Base-by-base conservation (phyloP, 2,329 filamentous ascomycete species). In the Didymella lethalis region DNA sequence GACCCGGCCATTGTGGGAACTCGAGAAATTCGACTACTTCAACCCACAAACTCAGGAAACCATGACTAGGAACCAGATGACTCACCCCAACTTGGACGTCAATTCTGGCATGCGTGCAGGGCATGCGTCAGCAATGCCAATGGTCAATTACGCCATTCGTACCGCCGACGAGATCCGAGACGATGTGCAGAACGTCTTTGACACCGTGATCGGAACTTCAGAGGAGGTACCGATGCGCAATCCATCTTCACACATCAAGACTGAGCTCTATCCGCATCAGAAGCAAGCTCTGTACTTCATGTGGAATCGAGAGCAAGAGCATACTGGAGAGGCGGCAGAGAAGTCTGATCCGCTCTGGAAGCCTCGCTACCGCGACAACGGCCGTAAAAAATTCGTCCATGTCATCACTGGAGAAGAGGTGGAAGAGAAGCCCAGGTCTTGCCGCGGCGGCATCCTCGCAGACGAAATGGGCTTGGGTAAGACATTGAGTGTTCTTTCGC, bases 201-300 rank as follows among this genome's bases (percentile, higher is more conserved):
- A 97, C 78, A 90, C 89, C 7, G 85, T 97, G 38, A 86, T 88
- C 26, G 88, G 88, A 67, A 88, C 85, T 10, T 65, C 68, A 12
- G 90, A 96, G 55, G 87, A 92, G 59, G 80, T 98, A 7, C 90
- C 90, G 0, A 85, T 89, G 64, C 87, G 89, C 79, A 88, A 94
- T 4, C 85, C 91, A 0, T 83, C 86, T 52, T 64, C 79, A 7
- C 84, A 95, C 52, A 83, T 84, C 55, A 93, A 89, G 0, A 83
- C 80, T 0, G 82, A 86, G 28, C 80, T 98, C 18, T 86, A 97
- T 41, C 84, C 85, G 57, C 94, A 98, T 77, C 94, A 98, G 75
- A 95, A 92, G 75, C 93, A 97, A 77, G 94, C 90, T 0, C 83
- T 98, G 0, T 87, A 88, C 73, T 98, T 97, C 73, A 92, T 98